Evolutionary conservation across 2,329 filamentous ascomycete species (phyloP), one percentile per base, ranked within the genome.

Genomic region (Curvularia sp.): DNA sequence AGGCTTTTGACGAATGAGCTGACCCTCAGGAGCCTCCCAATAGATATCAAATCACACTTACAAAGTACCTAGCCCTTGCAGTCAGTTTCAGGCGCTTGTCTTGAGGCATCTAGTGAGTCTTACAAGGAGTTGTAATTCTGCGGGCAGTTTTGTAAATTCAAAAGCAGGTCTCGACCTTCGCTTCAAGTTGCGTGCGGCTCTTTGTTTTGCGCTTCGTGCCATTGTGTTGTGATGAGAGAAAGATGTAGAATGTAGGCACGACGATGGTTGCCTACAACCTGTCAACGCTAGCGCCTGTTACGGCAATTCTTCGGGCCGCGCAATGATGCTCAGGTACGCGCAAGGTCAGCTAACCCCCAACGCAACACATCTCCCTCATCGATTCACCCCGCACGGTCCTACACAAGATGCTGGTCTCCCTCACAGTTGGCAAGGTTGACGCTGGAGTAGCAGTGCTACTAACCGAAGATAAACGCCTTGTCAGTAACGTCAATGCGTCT

Each of bases 381-480:
- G 8, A 28, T 42, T 45, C 25, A 15, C 38, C 49, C 28, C 59
- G 52, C 21, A 34, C 57, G 25, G 30, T 34, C 34, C 18, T 53
- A 42, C 60, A 28, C 68, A 84, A 77, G 49, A 98, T 99, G 95
- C 86, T 98, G 74, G 92, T 99, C 80, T 98, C 95, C 67, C 86
- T 99, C 76, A 98, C 94, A 49, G 95, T 99, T 80, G 95, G 95
- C 83, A 99, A 99, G 83, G 95, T 99, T 80, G 95, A 99, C 80
- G 95, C 95, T 73, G 95, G 95, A 80, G 94, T 99, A 76, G 96
- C 95, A 49, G 95, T 99, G 62, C 89, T 99, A 54, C 83, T 99
- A 74, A 99, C 95, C 47, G 91, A 96, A 76, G 95, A 99, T 80
- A 98, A 98, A 80, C 89, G 95, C 76, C 85, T 99, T 72, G 94